Conservation (phyloP, 208 protist species). For the Trichomonas vaginalis region DNA sequence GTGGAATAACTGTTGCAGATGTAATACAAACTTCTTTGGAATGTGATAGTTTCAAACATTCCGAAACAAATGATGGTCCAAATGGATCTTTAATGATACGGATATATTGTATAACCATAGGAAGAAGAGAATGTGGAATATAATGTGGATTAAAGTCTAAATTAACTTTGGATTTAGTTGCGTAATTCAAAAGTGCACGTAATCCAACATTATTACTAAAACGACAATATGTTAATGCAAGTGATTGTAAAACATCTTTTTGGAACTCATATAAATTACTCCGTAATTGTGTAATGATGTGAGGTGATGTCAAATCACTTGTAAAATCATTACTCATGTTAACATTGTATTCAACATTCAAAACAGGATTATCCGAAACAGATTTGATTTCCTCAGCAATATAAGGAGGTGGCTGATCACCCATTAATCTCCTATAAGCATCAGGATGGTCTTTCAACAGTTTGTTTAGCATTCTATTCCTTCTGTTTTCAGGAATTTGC, state of each 20-base stretch:
- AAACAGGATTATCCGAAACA: neutral
- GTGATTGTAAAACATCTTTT: neutral
- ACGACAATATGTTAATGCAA: neutral
- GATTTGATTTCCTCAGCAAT: neutral
- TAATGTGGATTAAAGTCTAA: neutral
- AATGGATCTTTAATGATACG: neutral
- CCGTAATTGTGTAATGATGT: neutral
- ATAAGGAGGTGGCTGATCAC: neutral
- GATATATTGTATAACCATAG: neutral
- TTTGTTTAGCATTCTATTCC: neutral
- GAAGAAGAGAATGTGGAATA: neutral
- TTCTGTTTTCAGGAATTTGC: neutral
- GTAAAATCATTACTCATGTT: neutral
- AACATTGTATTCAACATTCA: neutral
- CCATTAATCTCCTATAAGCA: neutral
- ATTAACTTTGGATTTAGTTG: neutral
- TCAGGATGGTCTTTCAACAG: neutral
- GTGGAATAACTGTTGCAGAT: neutral
- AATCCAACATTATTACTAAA: neutral
- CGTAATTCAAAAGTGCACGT: neutral
- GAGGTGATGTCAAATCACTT: neutral
- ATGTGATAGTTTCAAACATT: neutral
- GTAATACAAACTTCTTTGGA: neutral
- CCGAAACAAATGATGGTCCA: neutral
- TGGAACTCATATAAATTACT: neutral